Conservation (phyloP, 108 stramenopile species). For the Cyclostephanos invisitatus region DNA sequence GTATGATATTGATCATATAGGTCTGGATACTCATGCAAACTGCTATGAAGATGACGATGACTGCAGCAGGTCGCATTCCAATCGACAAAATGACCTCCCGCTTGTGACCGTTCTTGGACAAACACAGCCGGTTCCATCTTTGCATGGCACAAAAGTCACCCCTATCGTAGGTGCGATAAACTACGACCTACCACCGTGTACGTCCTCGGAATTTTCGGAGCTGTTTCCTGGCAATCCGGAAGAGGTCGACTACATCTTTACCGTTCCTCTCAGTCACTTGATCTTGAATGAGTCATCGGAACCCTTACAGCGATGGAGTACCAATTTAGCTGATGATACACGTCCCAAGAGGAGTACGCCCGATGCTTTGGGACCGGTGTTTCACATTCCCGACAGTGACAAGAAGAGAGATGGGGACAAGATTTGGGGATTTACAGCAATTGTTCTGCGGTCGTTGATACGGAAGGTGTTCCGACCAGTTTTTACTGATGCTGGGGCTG, state of each 20-base stretch:
- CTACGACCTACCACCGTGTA: constrained; percentile 48
- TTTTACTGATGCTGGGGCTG: constrained; percentile 32
- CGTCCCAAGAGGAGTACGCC: constrained; percentile 4
- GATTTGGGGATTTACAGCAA: constrained; percentile 86
- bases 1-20: constrained; percentile 9
- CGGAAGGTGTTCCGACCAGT: constrained; percentile 67
- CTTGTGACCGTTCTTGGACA: constrained; percentile 55
- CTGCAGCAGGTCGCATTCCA: constrained; percentile 12
- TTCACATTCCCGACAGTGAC: constrained; percentile 36
- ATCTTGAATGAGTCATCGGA: constrained; percentile 55
- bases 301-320: constrained; percentile 30
- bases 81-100: constrained; percentile 7
- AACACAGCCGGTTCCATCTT: constrained; percentile 61
- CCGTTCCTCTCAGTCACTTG: constrained; percentile 55
- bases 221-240: constrained; percentile 66
- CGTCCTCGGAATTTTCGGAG: constrained; percentile 14
- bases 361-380: constrained; percentile 56
- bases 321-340: constrained; percentile 24
- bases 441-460: constrained; percentile 66
- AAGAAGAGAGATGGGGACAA: constrained; percentile 45
- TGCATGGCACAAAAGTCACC: constrained; percentile 71
- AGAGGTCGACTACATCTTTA: constrained; percentile 79
- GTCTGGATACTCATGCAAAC: constrained; percentile 8
- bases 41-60: constrained; percentile 4
- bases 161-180: constrained; percentile 66